A percentile compares a stretch with the other conserved stretches of the same genome.
Conservation (phyloP, 2,329 filamentous ascomycete genomes). For the Aureobasidium sp. region DNA sequence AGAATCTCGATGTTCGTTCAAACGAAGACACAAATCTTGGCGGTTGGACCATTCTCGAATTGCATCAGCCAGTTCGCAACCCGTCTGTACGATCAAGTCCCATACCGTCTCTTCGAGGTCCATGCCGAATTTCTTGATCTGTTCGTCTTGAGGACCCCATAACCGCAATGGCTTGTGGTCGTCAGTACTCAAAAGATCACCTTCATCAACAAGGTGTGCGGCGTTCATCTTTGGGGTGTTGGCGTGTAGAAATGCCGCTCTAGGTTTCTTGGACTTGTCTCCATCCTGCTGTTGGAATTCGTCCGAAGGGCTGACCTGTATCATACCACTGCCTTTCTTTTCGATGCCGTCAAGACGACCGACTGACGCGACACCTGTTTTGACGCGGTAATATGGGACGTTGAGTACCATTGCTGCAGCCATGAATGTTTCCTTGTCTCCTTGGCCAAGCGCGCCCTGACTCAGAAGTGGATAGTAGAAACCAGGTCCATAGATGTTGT, state of each 20-base stretch:
- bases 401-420: conserved; percentile 35
- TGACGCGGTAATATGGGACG: conserved; percentile 35
- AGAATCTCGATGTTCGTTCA: conserved; percentile 15
- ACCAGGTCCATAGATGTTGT: conserved; percentile 40
- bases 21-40: conserved; percentile 14
- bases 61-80: conserved; percentile 18
- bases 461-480: conserved; percentile 40
- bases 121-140: conserved; percentile 18
- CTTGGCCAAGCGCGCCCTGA: conserved; percentile 41
- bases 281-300: not conserved
- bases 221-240: conserved; percentile 27
- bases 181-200: conserved; percentile 16
- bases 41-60: conserved; percentile 18
- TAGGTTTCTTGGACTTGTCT: not conserved
- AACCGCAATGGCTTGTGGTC: conserved; percentile 19
- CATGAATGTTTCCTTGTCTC: conserved; percentile 45
- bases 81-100: conserved; percentile 19
- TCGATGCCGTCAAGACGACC: conserved; percentile 4
- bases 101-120: conserved; percentile 22
- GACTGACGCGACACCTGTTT: conserved; percentile 15
- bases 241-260: conserved; percentile 23
- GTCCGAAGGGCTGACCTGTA: conserved; percentile 15
- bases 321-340: conserved; percentile 16
- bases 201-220: conserved; percentile 24
- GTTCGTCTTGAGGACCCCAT: conserved; percentile 19